phyloP scores from a whole-genome alignment of 2,329 filamentous ascomycete species.

The Nigrospora sphaerica region DNA sequence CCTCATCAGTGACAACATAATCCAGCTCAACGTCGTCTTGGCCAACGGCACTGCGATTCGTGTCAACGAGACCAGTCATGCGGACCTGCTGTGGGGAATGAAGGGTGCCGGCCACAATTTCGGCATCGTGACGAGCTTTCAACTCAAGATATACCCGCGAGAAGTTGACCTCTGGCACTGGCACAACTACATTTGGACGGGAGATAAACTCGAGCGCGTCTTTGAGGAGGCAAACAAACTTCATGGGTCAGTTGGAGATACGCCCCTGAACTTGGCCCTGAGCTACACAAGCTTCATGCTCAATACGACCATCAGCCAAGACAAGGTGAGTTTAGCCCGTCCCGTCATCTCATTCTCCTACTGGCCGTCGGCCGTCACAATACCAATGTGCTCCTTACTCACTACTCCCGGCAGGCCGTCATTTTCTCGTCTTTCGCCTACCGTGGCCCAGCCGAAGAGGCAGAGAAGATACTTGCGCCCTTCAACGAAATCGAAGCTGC shows the following conservation, averaged over 20 bases:
- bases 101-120: slow-evolving; percentile 53
- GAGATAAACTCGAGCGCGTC: not conserved
- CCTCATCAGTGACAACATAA: slow-evolving; percentile 44
- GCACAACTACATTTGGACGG: not conserved
- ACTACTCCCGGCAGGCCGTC: not conserved
- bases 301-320: too few relatives aligned
- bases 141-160: slow-evolving; percentile 32
- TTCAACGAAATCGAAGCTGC: not conserved
- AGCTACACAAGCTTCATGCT: too few relatives aligned
- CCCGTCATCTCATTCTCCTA: too few relatives aligned
- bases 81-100: slow-evolving; percentile 52
- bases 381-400: too few relatives aligned
- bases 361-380: too few relatives aligned
- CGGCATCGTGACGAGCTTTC: slow-evolving; percentile 43
- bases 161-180: not conserved
- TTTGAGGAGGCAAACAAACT: not conserved
- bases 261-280: too few relatives aligned
- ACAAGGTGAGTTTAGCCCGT: too few relatives aligned
- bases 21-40: slow-evolving; percentile 43
- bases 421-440: not conserved
- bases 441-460: not conserved
- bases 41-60: slow-evolving; percentile 36
- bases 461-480: not conserved
- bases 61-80: slow-evolving; percentile 24
- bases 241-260: not conserved